A percentile compares a stretch with the other conserved stretches of the same genome.
Evolutionary conservation across 2,329 filamentous ascomycete genomes (phyloP).

Genomic region (Colletotrichum caudatum): DNA sequence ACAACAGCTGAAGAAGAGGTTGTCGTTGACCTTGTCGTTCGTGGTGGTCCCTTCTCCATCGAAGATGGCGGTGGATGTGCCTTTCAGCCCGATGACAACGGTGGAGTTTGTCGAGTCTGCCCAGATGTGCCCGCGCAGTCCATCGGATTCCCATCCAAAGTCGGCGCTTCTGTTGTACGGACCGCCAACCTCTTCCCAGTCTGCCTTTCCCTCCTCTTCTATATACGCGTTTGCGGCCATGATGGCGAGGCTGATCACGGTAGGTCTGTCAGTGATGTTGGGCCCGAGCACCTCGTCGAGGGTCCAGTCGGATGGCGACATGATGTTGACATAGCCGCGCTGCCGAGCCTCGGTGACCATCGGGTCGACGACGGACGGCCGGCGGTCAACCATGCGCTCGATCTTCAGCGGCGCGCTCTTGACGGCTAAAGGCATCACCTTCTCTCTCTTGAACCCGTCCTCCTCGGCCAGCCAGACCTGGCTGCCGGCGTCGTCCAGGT

Average conservation of each 20-base stretch:
- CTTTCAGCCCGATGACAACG: constrained; percentile 92
- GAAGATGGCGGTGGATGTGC: constrained; percentile 89
- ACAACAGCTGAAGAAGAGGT: constrained; percentile 97
- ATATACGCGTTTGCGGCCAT: constrained; percentile 95
- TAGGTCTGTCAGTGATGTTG: constrained; percentile 86
- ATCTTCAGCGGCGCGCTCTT: constrained; percentile 77
- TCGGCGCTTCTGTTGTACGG: constrained; percentile 88
- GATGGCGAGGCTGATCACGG: constrained; percentile 83
- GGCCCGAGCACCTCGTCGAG: constrained; percentile 83
- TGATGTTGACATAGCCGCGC: constrained; percentile 73
- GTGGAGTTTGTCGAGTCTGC: constrained; percentile 88
- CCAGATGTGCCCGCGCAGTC: constrained; percentile 91
- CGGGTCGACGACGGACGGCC: constrained; percentile 80
- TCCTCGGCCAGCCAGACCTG: constrained; percentile 72
- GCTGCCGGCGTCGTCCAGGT: constrained; percentile 62
- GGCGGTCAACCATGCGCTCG: constrained; percentile 83
- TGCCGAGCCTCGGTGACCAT: constrained; percentile 80
- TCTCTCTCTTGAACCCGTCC: constrained; percentile 65
- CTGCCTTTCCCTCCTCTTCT: constrained; percentile 73
- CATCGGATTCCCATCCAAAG: constrained; percentile 94
- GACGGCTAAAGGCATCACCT: constrained; percentile 66
- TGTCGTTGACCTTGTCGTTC: constrained; percentile 98
- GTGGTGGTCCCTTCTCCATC: constrained; percentile 97
- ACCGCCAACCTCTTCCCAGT: constrained; percentile 85
- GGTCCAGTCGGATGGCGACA: constrained; percentile 84